Evolutionary conservation across 139 green algal genomes (phyloP).

Genomic region (Coelastrella sp.): DNA sequence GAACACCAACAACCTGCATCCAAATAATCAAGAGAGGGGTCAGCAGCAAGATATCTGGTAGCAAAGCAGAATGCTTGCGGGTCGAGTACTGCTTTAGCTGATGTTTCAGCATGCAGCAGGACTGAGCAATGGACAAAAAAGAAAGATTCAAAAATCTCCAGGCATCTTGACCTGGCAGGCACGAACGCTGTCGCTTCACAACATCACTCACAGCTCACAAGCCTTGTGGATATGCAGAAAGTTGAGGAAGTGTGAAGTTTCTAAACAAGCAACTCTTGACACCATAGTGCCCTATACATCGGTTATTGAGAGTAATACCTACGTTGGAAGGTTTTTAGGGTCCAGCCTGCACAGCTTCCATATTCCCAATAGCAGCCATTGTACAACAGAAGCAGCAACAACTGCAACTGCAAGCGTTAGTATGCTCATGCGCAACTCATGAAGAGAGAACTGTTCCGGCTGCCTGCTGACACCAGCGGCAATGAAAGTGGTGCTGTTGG

Average conservation of each 20-base stretch:
- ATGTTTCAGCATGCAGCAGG: too few species aligned
- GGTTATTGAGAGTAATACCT: not conserved
- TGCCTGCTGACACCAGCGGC: not conserved
- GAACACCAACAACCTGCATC: not conserved
- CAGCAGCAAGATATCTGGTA: not conserved
- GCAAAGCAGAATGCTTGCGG: not conserved
- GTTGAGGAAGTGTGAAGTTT: too few species aligned
- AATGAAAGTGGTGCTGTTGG: not conserved
- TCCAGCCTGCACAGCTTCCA: not conserved
- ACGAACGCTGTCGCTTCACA: too few species aligned
- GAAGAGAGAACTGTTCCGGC: not conserved
- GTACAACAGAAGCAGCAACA: constrained; percentile 1
- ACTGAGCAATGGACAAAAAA: too few species aligned
- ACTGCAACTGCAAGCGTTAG: not conserved
- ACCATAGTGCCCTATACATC: not conserved
- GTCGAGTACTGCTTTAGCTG: too few species aligned
- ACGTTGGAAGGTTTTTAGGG: constrained; percentile 8
- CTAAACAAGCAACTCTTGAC: not conserved
- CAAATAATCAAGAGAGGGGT: not conserved
- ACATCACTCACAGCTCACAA: too few species aligned
- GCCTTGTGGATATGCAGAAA: too few species aligned
- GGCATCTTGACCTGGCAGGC: too few species aligned
- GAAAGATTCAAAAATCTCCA: too few species aligned
- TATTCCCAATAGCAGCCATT: not conserved
- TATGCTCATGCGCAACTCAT: not conserved